These are phyloP conservation scores for Tulasnella sp. DNA, from an alignment of 768 basidiomycete genomes.

Conservation along the genomic window DNA sequence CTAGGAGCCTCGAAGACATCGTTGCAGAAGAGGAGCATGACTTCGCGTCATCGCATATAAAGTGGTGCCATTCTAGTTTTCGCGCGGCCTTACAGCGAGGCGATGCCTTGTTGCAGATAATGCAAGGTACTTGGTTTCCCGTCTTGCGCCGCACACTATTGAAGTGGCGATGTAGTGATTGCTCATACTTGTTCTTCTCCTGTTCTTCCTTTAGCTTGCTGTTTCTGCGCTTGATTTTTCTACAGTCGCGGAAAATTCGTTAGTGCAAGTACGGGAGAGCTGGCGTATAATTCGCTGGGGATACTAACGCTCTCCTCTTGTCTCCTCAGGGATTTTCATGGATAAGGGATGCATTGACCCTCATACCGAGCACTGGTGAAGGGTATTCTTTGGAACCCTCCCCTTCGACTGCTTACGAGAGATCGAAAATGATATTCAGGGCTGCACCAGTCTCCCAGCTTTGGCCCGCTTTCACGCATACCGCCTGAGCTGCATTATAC, in stretches of 20 bases:
- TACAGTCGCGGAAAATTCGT: neutral
- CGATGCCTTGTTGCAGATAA: conserved; percentile 2
- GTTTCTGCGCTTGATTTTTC: neutral
- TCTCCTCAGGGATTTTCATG: no score
- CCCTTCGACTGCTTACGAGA: no score
- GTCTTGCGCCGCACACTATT: no score
- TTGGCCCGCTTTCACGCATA: conserved; percentile 2
- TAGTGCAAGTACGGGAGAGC: neutral
- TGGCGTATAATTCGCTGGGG: no score
- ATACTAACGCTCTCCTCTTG: no score
- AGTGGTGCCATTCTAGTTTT: neutral
- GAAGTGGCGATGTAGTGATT: neutral
- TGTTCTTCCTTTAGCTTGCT: neutral
- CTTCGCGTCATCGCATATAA: neutral
- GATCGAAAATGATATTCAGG: neutral
- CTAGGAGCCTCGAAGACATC: neutral
- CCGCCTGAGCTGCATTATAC: neutral
- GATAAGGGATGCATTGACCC: no score
- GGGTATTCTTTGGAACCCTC: no score
- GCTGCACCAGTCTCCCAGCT: neutral
- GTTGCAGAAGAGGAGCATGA: neutral
- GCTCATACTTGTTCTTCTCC: neutral
- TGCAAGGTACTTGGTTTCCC: conserved; percentile 9
- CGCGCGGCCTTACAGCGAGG: neutral
- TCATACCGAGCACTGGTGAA: no score